These are phyloP conservation scores for Ophiorrhiza pumila DNA, from an alignment of 257 asterid species.

Conservation along the genomic window DNA sequence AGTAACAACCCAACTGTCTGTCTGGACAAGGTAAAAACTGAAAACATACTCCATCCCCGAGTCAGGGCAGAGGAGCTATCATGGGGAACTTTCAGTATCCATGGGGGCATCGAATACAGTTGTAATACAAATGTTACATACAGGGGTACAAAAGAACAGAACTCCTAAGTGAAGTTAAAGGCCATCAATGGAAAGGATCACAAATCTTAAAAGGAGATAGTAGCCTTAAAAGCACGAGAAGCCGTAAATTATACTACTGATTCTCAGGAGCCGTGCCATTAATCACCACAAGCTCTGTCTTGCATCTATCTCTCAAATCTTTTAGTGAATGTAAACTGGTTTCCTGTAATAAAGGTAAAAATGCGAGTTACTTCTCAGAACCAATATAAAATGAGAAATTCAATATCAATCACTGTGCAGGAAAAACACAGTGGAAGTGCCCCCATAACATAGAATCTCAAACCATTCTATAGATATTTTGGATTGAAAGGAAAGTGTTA, in stretches of 20 bases:
- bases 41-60: not conserved
- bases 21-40: not conserved
- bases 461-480: not conserved
- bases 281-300: constrained; percentile 44
- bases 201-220: not conserved
- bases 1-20: not conserved
- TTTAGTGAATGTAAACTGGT: constrained; percentile 47
- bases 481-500: not conserved
- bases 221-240: constrained; percentile 25
- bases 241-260: constrained; percentile 21
- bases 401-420: not conserved
- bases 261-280: constrained; percentile 32
- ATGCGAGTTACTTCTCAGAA: not conserved
- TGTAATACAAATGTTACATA: constrained; percentile 1
- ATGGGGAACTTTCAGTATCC: not conserved
- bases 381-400: not conserved
- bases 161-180: not conserved
- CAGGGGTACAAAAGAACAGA: not conserved
- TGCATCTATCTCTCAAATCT: constrained; percentile 58
- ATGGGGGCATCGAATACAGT: not conserved
- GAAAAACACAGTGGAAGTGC: not conserved
- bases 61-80: not conserved
- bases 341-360: constrained; percentile 44
- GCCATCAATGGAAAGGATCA: not conserved
- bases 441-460: not conserved